A percentile compares a stretch with the other conserved stretches of the same genome.
phyloP scores from a whole-genome alignment of 78 protist genomes.

The Bodo saltans region DNA sequence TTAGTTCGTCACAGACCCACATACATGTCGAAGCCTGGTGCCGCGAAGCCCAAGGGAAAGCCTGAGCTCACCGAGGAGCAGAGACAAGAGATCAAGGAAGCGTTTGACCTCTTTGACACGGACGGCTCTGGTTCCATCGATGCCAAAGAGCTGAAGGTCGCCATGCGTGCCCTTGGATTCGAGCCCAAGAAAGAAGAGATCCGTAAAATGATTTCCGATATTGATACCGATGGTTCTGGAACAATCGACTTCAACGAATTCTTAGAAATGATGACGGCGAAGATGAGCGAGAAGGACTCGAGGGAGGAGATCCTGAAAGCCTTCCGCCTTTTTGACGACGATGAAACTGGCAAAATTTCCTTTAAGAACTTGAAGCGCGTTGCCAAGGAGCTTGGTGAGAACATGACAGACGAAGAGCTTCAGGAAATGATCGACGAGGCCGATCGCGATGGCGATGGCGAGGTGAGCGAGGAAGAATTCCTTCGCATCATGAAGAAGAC shows the following conservation, averaged over 20 bases:
- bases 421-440: slow-evolving; percentile 87
- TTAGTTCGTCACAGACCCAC: too few species aligned
- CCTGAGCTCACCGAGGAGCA: slow-evolving; percentile 79
- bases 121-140: slow-evolving; percentile 78
- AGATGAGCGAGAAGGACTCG: slow-evolving; percentile 81
- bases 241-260: slow-evolving; percentile 78
- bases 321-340: slow-evolving; percentile 84
- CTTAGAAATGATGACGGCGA: slow-evolving; percentile 82
- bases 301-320: slow-evolving; percentile 83
- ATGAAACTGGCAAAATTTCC: slow-evolving; percentile 70
- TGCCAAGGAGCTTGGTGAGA: slow-evolving; percentile 88
- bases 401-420: slow-evolving; percentile 85
- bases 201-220: slow-evolving; percentile 68
- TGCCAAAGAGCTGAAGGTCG: slow-evolving; percentile 87
- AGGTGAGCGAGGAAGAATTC: slow-evolving; percentile 78
- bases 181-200: slow-evolving; percentile 89
- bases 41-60: slow-evolving; percentile 42
- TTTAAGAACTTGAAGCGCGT: slow-evolving; percentile 82
- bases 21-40: neutral
- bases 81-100: slow-evolving; percentile 78
- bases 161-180: slow-evolving; percentile 92
- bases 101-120: slow-evolving; percentile 81
- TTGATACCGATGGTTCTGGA: slow-evolving; percentile 78
- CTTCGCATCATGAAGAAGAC: slow-evolving; percentile 75
- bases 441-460: slow-evolving; percentile 77